phyloP scores from a whole-genome alignment of 495 filamentous ascomycete genomes.

The Rhypophila decipiens region DNA sequence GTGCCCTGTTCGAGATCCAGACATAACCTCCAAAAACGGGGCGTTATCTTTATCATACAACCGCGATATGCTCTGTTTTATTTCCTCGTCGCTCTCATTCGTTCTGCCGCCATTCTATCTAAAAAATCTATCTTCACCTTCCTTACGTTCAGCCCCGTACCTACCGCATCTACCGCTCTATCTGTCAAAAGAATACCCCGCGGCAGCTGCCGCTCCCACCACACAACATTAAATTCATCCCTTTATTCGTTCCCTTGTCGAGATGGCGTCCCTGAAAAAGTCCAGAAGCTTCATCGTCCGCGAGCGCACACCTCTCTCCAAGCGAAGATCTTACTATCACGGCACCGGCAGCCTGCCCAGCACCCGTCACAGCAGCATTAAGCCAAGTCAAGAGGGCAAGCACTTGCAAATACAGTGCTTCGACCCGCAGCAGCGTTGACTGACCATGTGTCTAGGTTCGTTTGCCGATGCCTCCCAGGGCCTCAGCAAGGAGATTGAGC shows the following conservation, averaged over 20 bases:
- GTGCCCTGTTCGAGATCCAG: too few relatives aligned
- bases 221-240: not conserved
- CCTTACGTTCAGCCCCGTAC: not conserved
- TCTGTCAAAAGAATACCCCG: not conserved
- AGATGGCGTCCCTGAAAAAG: constrained; percentile 4
- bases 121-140: not conserved
- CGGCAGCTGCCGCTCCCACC: not conserved
- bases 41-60: too few relatives aligned
- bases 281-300: constrained; percentile 12
- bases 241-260: not conserved
- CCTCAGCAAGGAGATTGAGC: constrained; percentile 74
- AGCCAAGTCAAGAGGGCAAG: constrained; percentile 21
- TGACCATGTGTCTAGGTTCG: constrained; percentile 28
- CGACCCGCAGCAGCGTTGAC: constrained; percentile 1
- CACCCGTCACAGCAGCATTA: too few relatives aligned
- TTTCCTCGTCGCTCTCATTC: too few relatives aligned
- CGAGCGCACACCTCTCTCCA: constrained; percentile 5
- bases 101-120: too few relatives aligned
- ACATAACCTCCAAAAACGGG: too few relatives aligned
- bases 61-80: too few relatives aligned
- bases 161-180: not conserved
- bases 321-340: constrained; percentile 8
- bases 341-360: constrained; percentile 8
- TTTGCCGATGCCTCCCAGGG: constrained; percentile 64
- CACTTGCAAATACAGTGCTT: constrained; percentile 7